Evolutionary conservation across 225 moss, liverwort and hornwort genomes (phyloP).

Genomic region (Bryum argenteum): DNA sequence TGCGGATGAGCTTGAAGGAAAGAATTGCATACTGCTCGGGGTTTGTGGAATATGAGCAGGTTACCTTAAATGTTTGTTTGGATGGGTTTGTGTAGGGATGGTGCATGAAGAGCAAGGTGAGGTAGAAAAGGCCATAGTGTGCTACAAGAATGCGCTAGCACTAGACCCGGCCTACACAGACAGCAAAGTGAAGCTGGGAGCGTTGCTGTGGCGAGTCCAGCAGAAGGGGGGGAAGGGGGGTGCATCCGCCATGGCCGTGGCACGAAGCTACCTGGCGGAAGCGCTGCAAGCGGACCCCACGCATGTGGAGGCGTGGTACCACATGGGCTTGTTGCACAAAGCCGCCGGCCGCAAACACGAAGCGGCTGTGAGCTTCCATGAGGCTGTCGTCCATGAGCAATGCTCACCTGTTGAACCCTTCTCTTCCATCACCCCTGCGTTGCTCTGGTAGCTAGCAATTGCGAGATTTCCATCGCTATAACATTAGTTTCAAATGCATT

Average conservation of each 20-base stretch:
- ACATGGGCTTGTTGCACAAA: slow-evolving; percentile 79
- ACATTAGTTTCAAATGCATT: no score
- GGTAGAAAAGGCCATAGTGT: slow-evolving; percentile 61
- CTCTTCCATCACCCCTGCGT: slow-evolving; percentile 66
- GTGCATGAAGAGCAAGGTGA: slow-evolving; percentile 70
- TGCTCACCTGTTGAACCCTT: slow-evolving; percentile 76
- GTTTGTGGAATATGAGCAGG: no score
- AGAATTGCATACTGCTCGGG: no score
- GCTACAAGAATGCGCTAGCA: slow-evolving; percentile 76
- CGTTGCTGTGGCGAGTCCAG: slow-evolving; percentile 53
- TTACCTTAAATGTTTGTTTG: neutral
- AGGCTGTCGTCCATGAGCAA: slow-evolving; percentile 71
- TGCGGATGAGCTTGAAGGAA: no score
- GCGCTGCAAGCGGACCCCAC: slow-evolving; percentile 84
- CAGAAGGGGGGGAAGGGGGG: slow-evolving; percentile 28
- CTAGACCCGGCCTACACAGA: slow-evolving; percentile 60
- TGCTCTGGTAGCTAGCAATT: slow-evolving; percentile 63
- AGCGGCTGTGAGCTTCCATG: slow-evolving; percentile 80
- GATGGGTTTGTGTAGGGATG: slow-evolving; percentile 30
- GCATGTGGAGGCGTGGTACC: slow-evolving; percentile 73
- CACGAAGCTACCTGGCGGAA: slow-evolving; percentile 72
- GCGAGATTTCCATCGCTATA: no score
- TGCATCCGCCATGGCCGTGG: slow-evolving; percentile 53
- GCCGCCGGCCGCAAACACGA: slow-evolving; percentile 64
- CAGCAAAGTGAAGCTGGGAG: slow-evolving; percentile 87